Conservation (phyloP, 176 grass and related monocot genomes). For the barley (Hordeum vulgare) region MorexV3_pseudomolecules_assembly NC_058524.1:575428400-575428899, state of each 20-base stretch:
- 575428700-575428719: slow-evolving; percentile 45
- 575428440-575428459: slow-evolving; percentile 45
- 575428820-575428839: slow-evolving; percentile 33
- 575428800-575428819: slow-evolving; percentile 40
- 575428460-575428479: slow-evolving; percentile 35
- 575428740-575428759: slow-evolving; percentile 56
- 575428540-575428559: slow-evolving; percentile 44
- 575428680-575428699: slow-evolving; percentile 65
- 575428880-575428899: slow-evolving; percentile 44
- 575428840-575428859: slow-evolving; percentile 40
- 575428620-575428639: slow-evolving; percentile 54
- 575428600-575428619: slow-evolving; percentile 28
- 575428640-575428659: slow-evolving; percentile 34
- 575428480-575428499: slow-evolving; percentile 49
- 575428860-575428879: slow-evolving; percentile 23
- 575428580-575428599: slow-evolving; percentile 45
- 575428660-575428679: slow-evolving; percentile 33
- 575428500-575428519: slow-evolving; percentile 49
- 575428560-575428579: slow-evolving; percentile 39
- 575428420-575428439: slow-evolving; percentile 42
- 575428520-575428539: slow-evolving; percentile 39
- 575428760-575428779: slow-evolving; percentile 30
- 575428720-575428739: slow-evolving; percentile 51
- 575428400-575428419: slow-evolving; percentile 44
- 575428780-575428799: slow-evolving; percentile 61